Percentiles rank a stretch among this genome's conserved stretches.
phyloP scores from a whole-genome alignment of 2,329 filamentous ascomycete species.

The Cordyceps fumosorosea region DNA sequence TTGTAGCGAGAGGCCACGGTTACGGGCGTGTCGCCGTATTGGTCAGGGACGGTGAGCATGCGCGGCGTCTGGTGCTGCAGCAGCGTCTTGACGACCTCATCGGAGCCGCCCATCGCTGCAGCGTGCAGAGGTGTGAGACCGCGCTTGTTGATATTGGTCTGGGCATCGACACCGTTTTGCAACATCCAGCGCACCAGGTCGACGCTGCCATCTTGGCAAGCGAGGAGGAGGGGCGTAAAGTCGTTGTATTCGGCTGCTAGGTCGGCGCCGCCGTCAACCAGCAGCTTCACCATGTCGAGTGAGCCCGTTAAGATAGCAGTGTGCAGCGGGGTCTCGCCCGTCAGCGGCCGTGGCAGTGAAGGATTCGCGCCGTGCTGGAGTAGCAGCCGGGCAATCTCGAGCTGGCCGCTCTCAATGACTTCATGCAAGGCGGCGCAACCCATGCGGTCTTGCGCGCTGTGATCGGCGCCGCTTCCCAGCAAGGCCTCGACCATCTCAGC shows the following conservation, averaged over 20 bases:
- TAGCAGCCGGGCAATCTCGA: neutral
- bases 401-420: neutral
- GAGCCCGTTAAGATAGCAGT: constrained; percentile 1
- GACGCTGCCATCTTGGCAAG: constrained; percentile 4
- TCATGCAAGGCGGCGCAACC: constrained; percentile 7
- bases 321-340: constrained; percentile 9
- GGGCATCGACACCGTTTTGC: constrained; percentile 3
- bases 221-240: constrained; percentile 6
- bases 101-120: constrained; percentile 8
- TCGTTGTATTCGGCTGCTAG: constrained; percentile 7
- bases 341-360: constrained; percentile 3
- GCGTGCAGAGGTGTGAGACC: constrained; percentile 8
- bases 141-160: constrained; percentile 4
- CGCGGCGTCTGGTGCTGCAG: neutral
- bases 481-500: constrained; percentile 6
- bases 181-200: constrained; percentile 9
- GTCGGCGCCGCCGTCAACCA: constrained; percentile 4
- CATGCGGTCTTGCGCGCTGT: neutral
- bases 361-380: constrained; percentile 6
- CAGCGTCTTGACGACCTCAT: constrained; percentile 3
- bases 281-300: constrained; percentile 7
- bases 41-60: constrained; percentile 5
- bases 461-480: constrained; percentile 4
- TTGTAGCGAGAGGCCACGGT: constrained; percentile 7
- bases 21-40: constrained; percentile 7